Evolutionary conservation across 495 filamentous ascomycete genomes (phyloP).

Genomic region (Neurospora sp.): DNA sequence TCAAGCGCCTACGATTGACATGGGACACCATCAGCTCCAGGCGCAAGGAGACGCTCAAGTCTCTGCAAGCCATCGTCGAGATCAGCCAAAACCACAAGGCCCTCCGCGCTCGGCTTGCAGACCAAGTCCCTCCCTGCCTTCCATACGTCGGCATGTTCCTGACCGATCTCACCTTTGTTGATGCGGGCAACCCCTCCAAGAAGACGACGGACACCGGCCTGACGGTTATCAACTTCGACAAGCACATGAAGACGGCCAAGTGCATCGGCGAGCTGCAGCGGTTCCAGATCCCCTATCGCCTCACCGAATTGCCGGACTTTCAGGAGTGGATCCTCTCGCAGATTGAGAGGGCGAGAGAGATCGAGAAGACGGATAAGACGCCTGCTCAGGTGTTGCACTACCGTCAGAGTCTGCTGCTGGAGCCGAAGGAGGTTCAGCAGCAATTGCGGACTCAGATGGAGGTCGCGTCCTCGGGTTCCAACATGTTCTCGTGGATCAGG

Average conservation of each 20-base stretch:
- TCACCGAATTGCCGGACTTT: constrained; percentile 76
- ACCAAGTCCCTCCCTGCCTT: constrained; percentile 83
- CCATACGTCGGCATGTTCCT: constrained; percentile 97
- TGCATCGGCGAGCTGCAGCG: constrained; percentile 93
- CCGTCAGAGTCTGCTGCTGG: constrained; percentile 77
- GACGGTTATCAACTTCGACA: constrained; percentile 95
- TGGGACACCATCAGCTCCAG: constrained; percentile 87
- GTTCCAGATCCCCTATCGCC: constrained; percentile 91
- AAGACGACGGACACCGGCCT: constrained; percentile 42
- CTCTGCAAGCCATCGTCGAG: constrained; percentile 73
- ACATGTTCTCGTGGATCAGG: constrained; percentile 27
- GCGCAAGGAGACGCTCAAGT: constrained; percentile 68
- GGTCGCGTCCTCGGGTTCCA: constrained; percentile 1
- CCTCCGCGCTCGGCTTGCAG: constrained; percentile 78
- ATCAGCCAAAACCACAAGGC: constrained; percentile 82
- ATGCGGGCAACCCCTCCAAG: constrained; percentile 81
- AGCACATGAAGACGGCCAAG: constrained; percentile 85
- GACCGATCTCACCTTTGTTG: constrained; percentile 78
- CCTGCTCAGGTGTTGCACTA: constrained; percentile 66
- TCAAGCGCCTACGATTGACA: constrained; percentile 80
- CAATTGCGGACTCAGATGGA: constrained; percentile 40
- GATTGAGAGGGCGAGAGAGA: constrained; percentile 68
- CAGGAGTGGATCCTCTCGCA: constrained; percentile 90
- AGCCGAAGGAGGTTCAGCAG: constrained; percentile 60
- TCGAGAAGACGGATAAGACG: constrained; percentile 55